Evolutionary conservation across 176 grass and related monocot species (phyloP).

Genomic region (Typha latifolia): DNA sequence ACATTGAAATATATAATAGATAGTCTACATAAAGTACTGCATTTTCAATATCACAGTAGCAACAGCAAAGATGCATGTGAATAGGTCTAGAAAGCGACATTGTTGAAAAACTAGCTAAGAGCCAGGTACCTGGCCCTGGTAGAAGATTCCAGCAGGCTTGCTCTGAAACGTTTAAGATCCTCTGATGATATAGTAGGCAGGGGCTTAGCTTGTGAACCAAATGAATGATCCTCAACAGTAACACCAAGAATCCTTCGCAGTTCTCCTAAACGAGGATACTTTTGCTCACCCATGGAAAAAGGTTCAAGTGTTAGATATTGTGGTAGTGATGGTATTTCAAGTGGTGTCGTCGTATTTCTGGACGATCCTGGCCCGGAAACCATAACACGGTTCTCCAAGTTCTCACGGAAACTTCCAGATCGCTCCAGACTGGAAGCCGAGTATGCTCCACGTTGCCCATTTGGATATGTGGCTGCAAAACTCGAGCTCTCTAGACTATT

Average conservation of each 20-base stretch:
- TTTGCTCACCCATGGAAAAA: constrained; percentile 31
- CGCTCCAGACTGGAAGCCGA: constrained; percentile 12
- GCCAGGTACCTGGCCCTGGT: constrained; percentile 39
- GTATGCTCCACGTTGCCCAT: constrained; percentile 17
- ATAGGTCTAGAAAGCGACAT: no score
- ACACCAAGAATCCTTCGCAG: constrained; percentile 43
- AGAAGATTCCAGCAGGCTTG: constrained; percentile 33
- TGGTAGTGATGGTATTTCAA: constrained; percentile 30
- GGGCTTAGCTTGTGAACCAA: constrained; percentile 38
- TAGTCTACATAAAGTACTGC: no score
- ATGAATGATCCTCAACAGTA: constrained; percentile 44
- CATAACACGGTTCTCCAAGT: constrained; percentile 7
- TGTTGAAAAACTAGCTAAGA: background rate
- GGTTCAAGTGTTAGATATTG: constrained; percentile 51
- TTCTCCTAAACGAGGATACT: constrained; percentile 47
- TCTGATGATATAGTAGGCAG: constrained; percentile 20
- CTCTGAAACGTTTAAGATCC: constrained; percentile 57
- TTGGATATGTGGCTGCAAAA: constrained; percentile 6
- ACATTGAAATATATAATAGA: no score
- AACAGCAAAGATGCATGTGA: no score
- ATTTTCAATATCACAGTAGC: no score
- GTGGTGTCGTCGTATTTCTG: constrained; percentile 20
- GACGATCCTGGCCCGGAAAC: constrained; percentile 19
- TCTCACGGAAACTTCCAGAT: constrained; percentile 40
- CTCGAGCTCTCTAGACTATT: constrained; percentile 10